phyloP scores from a whole-genome alignment of 1,284 basidiomycete species.

The Sanghuangporus baumii region DNA sequence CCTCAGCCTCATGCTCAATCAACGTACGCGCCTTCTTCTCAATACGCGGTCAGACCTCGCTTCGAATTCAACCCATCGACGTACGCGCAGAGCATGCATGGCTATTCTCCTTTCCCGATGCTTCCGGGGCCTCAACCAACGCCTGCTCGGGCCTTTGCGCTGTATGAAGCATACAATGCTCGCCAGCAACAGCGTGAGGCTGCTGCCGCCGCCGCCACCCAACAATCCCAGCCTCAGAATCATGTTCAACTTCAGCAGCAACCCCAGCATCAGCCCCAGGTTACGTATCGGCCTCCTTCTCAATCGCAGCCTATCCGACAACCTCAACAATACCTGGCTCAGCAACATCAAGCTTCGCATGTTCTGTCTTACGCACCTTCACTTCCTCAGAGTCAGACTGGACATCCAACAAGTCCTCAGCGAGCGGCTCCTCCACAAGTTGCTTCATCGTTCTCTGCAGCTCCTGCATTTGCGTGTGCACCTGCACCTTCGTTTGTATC shows the following conservation, averaged over 20 bases:
- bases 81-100: constrained; percentile 1
- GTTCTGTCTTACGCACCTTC: neutral
- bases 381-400: constrained; percentile 5
- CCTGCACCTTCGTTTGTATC: too few relatives aligned
- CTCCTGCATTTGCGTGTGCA: neutral
- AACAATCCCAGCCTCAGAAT: constrained; percentile 11
- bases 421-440: neutral
- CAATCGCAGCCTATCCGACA: constrained; percentile 10
- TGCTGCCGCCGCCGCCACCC: neutral
- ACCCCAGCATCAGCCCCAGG: neutral
- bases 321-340: neutral
- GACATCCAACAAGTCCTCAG: neutral
- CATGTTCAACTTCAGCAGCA: constrained; percentile 1
- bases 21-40: neutral
- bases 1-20: neutral
- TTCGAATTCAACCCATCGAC: neutral
- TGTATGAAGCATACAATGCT: constrained; percentile 6
- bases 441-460: constrained; percentile 1
- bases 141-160: neutral
- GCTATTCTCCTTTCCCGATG: constrained; percentile 8
- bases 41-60: neutral
- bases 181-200: neutral
- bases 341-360: neutral
- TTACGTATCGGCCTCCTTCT: neutral
- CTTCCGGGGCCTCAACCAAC: neutral